These are phyloP conservation scores for Citrullus colocynthis DNA, from an alignment of 306 rosid species.

Conservation along the genomic window DNA sequence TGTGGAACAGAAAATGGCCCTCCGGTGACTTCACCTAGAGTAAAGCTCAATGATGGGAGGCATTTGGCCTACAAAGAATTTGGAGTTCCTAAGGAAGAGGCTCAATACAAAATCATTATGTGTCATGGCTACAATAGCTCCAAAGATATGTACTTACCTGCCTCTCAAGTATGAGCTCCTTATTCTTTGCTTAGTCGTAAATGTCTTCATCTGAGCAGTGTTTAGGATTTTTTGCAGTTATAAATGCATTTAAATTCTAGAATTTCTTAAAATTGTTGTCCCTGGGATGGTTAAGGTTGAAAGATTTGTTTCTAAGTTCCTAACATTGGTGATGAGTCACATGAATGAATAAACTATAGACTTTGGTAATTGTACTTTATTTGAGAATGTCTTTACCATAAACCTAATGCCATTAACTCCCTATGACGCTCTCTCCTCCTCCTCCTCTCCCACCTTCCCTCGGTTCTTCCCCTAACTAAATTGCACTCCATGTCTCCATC, in stretches of 20 bases:
- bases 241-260: not conserved
- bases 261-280: not conserved
- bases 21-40: constrained; percentile 45
- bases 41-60: constrained; percentile 59
- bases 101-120: constrained; percentile 50
- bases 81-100: constrained; percentile 59
- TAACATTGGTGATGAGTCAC: not conserved
- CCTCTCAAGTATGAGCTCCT: constrained; percentile 38
- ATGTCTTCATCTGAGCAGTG: not conserved
- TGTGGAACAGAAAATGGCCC: constrained; percentile 63
- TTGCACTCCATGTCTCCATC: too few species aligned
- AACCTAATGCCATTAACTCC: not conserved
- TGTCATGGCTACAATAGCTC: constrained; percentile 48
- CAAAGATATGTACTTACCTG: constrained; percentile 36
- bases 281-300: not conserved
- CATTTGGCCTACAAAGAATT: constrained; percentile 62
- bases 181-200: not conserved
- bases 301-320: not conserved
- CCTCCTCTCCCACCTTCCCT: too few species aligned
- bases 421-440: too few species aligned
- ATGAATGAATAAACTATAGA: not conserved
- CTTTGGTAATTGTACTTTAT: not conserved
- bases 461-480: too few species aligned
- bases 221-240: not conserved
- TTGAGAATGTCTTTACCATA: not conserved